A percentile compares a stretch with the other conserved stretches of the same genome.
Conservation (phyloP, 345 rosid genomes). For the Lepidium africanum region DNA sequence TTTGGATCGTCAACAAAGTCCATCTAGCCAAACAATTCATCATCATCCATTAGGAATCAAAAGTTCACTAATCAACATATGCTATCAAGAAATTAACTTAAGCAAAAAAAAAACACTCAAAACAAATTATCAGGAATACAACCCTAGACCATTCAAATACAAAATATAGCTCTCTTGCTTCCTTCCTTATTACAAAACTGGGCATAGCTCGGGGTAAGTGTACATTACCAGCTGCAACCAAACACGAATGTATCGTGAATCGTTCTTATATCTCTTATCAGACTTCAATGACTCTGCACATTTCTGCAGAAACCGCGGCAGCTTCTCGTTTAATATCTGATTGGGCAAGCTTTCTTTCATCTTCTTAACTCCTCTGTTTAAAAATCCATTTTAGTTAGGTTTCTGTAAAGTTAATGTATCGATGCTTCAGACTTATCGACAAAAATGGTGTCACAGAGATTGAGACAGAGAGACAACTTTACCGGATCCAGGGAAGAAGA, state of each 20-base stretch:
- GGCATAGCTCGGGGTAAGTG: background rate
- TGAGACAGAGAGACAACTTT: constrained; percentile 1
- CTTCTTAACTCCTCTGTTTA: constrained; percentile 62
- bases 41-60: constrained; percentile 7
- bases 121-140: background rate
- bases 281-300: constrained; percentile 66
- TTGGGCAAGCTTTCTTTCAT: constrained; percentile 56
- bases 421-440: background rate
- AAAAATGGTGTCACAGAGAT: background rate
- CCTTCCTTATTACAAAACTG: background rate
- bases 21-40: constrained; percentile 46
- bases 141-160: background rate
- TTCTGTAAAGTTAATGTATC: background rate
- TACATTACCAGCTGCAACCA: constrained; percentile 80
- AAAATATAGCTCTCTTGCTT: background rate
- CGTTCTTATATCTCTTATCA: constrained; percentile 70
- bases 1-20: constrained; percentile 86
- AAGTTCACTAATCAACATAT: background rate
- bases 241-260: constrained; percentile 75
- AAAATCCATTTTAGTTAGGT: background rate
- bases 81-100: background rate
- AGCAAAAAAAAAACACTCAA: background rate
- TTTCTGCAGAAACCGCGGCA: constrained; percentile 84
- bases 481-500: constrained; percentile 94
- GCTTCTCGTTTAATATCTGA: constrained; percentile 53